phyloP scores from a whole-genome alignment of 441 rosid genomes.

The Breynia disticha region DNA sequence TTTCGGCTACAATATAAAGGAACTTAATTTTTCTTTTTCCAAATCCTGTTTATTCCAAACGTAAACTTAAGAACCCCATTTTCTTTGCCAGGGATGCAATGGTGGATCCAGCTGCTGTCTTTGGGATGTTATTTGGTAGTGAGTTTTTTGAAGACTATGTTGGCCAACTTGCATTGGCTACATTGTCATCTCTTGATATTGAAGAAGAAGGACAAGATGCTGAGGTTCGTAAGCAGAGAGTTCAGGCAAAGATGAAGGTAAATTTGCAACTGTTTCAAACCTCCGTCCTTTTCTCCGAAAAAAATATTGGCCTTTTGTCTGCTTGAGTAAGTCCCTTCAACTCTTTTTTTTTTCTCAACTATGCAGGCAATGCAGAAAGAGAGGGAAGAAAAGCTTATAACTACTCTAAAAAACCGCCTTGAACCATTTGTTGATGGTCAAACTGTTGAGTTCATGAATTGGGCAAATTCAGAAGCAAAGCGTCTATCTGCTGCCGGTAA shows the following conservation, averaged over 20 bases:
- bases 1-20: neutral
- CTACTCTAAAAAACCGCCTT: slow-evolving; percentile 50
- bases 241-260: slow-evolving; percentile 74
- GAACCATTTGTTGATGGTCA: slow-evolving; percentile 68
- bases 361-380: slow-evolving; percentile 59
- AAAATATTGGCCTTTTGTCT: slow-evolving; percentile 2
- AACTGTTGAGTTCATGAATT: slow-evolving; percentile 43
- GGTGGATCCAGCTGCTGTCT: slow-evolving; percentile 85
- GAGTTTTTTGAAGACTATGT: slow-evolving; percentile 84
- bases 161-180: slow-evolving; percentile 83
- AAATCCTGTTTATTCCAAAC: neutral
- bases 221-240: slow-evolving; percentile 36
- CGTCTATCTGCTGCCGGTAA: slow-evolving; percentile 74
- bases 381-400: slow-evolving; percentile 56
- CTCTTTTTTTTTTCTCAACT: neutral
- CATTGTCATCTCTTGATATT: slow-evolving; percentile 39
- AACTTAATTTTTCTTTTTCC: slow-evolving; percentile 3
- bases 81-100: slow-evolving; percentile 52
- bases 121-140: slow-evolving; percentile 96
- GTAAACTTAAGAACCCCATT: neutral
- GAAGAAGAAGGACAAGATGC: slow-evolving; percentile 45
- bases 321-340: slow-evolving; percentile 2
- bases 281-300: slow-evolving; percentile 1
- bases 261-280: neutral
- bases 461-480: slow-evolving; percentile 75